Conservation (phyloP, 805 yeast genomes). For the Saturnispora kantuleensis region DNA sequence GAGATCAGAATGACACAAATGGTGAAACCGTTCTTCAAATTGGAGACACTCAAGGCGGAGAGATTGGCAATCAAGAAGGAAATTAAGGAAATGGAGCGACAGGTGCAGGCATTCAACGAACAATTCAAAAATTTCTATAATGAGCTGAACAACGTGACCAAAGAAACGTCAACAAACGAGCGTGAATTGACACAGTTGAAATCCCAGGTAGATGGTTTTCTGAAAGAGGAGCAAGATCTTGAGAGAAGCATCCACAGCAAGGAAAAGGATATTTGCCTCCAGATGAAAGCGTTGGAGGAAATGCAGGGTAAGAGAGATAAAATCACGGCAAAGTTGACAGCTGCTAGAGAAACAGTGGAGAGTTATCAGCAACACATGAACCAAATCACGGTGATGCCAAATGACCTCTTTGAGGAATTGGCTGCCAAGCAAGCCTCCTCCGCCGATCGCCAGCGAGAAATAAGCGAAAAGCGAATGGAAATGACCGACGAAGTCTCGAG, state of each 20-base stretch:
- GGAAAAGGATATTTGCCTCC: not conserved
- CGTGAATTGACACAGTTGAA: conserved; percentile 14
- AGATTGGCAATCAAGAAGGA: conserved; percentile 7
- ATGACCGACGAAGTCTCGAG: not conserved
- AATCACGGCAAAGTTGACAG: not conserved
- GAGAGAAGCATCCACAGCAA: not conserved
- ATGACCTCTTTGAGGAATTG: not conserved
- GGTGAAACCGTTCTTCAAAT: conserved; percentile 27
- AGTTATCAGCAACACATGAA: not conserved
- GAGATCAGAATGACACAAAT: conserved; percentile 31
- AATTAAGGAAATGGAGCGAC: conserved; percentile 18
- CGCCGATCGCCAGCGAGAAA: not conserved
- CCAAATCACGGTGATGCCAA: not conserved
- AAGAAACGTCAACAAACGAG: conserved; percentile 11
- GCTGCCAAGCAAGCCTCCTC: not conserved
- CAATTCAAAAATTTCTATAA: conserved; percentile 15
- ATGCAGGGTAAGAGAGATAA: not conserved
- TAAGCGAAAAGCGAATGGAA: not conserved
- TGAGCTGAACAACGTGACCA: conserved; percentile 12
- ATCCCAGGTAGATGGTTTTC: not conserved
- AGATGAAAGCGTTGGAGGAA: conserved; percentile 1
- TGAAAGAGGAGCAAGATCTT: not conserved
- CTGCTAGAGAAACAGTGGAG: not conserved
- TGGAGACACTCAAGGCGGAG: conserved; percentile 29
- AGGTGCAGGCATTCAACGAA: conserved; percentile 20